A percentile compares a stretch with the other conserved stretches of the same genome.
Evolutionary conservation across 2,329 filamentous ascomycete genomes (phyloP).

Genomic region (Colletotrichum brevisporum): DNA sequence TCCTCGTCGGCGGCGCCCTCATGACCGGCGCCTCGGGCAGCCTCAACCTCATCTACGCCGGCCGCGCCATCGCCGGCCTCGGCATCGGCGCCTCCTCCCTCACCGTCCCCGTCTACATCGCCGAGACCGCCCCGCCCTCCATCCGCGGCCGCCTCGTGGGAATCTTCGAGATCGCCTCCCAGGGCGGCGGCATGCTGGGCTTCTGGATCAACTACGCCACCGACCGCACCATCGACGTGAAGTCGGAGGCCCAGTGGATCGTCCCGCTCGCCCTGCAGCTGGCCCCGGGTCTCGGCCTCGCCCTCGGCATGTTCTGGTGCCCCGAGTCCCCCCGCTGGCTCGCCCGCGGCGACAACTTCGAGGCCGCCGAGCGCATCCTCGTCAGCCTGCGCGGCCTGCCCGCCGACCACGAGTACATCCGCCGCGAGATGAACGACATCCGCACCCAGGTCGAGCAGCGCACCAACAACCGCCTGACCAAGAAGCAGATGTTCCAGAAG

Average conservation of each 20-base stretch:
- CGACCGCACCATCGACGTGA: conserved; percentile 39
- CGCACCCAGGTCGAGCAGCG: conserved; percentile 68
- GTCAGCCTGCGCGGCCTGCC: conserved; percentile 50
- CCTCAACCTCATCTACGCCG: conserved; percentile 58
- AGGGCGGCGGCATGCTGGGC: conserved; percentile 61
- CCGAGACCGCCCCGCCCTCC: conserved; percentile 61
- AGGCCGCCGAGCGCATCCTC: conserved; percentile 56
- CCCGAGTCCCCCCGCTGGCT: conserved; percentile 57
- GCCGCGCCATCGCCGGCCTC: conserved; percentile 66
- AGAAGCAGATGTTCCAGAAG: conserved; percentile 49
- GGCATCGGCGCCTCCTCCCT: conserved; percentile 66
- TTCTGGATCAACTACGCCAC: conserved; percentile 55
- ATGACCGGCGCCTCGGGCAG: conserved; percentile 52
- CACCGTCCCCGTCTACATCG: conserved; percentile 60
- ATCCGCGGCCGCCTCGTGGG: conserved; percentile 66
- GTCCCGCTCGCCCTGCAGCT: conserved; percentile 60
- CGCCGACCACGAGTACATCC: conserved; percentile 43
- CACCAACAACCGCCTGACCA: conserved; percentile 48
- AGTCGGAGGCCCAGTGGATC: conserved; percentile 52
- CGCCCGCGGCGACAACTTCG: conserved; percentile 52
- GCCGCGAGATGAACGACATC: conserved; percentile 70
- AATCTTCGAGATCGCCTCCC: conserved; percentile 65
- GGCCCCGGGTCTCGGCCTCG: conserved; percentile 53
- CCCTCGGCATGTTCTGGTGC: conserved; percentile 51
- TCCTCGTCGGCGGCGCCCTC: conserved; percentile 53